These are phyloP conservation scores for Solanum bukasovii DNA, from an alignment of 257 asterid genomes.

Conservation along the genomic window DNA sequence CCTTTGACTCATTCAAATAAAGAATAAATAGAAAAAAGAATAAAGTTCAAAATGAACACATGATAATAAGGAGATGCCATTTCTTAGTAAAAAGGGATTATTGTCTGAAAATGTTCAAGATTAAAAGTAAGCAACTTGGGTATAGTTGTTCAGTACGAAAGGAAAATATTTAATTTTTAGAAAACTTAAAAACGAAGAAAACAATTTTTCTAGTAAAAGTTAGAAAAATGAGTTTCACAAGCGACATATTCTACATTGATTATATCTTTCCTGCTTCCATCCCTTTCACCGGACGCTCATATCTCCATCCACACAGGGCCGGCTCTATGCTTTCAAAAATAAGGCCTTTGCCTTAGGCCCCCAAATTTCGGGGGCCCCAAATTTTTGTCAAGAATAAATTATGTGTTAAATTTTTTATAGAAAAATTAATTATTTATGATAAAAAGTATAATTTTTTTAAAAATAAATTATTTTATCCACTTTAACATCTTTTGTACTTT, in stretches of 20 bases:
- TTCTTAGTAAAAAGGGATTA: background rate
- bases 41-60: background rate
- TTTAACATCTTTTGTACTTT: too few relatives aligned
- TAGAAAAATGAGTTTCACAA: background rate
- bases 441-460: too few relatives aligned
- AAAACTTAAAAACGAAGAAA: background rate
- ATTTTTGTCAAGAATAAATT: too few relatives aligned
- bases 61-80: background rate
- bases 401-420: too few relatives aligned
- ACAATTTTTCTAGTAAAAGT: accelerated
- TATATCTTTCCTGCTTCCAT: background rate
- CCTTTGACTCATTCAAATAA: background rate
- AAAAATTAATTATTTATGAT: too few relatives aligned
- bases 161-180: background rate
- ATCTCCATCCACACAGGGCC: background rate
- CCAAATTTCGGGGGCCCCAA: too few relatives aligned
- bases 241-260: background rate
- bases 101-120: background rate
- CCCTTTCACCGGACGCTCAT: background rate
- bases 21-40: background rate
- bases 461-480: too few relatives aligned
- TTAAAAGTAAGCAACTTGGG: background rate
- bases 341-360: too few relatives aligned
- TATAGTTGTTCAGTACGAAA: background rate
- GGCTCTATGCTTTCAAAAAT: too few relatives aligned